Evolutionary conservation across 257 asterid species (phyloP).

Genomic region (Asclepias syriaca): DNA sequence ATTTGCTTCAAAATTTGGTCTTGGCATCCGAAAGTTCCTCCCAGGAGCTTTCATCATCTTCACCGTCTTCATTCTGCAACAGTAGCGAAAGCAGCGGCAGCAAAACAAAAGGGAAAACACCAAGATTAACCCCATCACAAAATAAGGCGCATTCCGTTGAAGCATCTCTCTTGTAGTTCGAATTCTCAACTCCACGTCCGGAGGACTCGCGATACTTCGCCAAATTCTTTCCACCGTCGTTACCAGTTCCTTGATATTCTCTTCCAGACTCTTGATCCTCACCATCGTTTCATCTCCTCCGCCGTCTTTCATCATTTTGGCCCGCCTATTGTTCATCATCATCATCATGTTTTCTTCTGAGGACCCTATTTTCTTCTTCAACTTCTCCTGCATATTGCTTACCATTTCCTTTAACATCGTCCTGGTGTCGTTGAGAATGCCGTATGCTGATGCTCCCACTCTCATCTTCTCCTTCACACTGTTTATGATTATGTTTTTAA

Average conservation of each 20-base stretch:
- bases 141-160: constrained; percentile 8
- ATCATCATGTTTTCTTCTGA: constrained; percentile 19
- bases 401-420: background rate
- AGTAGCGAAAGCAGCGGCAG: background rate
- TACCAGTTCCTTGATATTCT: constrained; percentile 24
- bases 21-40: constrained; percentile 24
- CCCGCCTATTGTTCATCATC: constrained; percentile 12
- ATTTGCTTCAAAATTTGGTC: constrained; percentile 24
- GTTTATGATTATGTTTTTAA: background rate
- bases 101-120: constrained; percentile 10
- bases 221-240: background rate
- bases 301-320: background rate
- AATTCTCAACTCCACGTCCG: background rate
- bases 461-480: constrained; percentile 3
- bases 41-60: constrained; percentile 49
- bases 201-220: background rate
- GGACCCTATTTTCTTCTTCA: constrained; percentile 1
- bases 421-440: background rate
- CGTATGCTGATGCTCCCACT: background rate
- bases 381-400: background rate
- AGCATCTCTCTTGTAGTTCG: constrained; percentile 30
- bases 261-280: constrained; percentile 8
- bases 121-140: constrained; percentile 9
- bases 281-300: background rate
- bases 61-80: background rate